phyloP scores from a whole-genome alignment of 495 filamentous ascomycete genomes.

The Aspergillus ostianus region DNA sequence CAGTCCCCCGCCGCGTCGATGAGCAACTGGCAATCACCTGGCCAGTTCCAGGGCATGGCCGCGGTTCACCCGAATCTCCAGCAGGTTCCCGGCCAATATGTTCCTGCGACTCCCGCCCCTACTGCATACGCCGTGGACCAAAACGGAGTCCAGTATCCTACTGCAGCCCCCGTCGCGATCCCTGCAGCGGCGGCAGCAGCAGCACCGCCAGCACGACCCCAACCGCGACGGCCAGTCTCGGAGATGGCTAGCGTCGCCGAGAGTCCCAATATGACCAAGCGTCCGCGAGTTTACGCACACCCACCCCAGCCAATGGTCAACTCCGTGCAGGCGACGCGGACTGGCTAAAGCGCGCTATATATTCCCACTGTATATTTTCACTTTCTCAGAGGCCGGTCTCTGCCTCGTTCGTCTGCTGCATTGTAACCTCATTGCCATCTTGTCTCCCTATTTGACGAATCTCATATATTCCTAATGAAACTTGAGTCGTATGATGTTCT shows the following conservation, averaged over 20 bases:
- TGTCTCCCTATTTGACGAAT: slow-evolving; percentile 6
- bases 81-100: slow-evolving; percentile 52
- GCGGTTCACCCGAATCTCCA: slow-evolving; percentile 51
- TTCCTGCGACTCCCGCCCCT: slow-evolving; percentile 42
- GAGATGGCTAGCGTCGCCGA: slow-evolving; percentile 61
- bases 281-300: slow-evolving; percentile 63
- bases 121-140: slow-evolving; percentile 51
- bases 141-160: slow-evolving; percentile 50
- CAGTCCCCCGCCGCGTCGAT: slow-evolving; percentile 69
- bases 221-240: slow-evolving; percentile 63
- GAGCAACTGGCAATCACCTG: slow-evolving; percentile 71
- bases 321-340: slow-evolving; percentile 39
- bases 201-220: slow-evolving; percentile 36
- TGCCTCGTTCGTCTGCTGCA: background rate
- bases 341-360: slow-evolving; percentile 24
- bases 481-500: slow-evolving; percentile 12
- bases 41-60: slow-evolving; percentile 63
- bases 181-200: slow-evolving; percentile 28
- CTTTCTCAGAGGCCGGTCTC: background rate
- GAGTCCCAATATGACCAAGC: slow-evolving; percentile 53
- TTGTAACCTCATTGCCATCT: slow-evolving; percentile 9
- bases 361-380: slow-evolving; percentile 5
- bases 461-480: slow-evolving; percentile 14
- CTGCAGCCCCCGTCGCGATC: slow-evolving; percentile 47
- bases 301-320: slow-evolving; percentile 44